Percentiles rank a stretch among this genome's conserved stretches.
phyloP scores from a whole-genome alignment of 371 early-diverging fungal genomes.

The Batrachochytrium dendrobatidis region DNA sequence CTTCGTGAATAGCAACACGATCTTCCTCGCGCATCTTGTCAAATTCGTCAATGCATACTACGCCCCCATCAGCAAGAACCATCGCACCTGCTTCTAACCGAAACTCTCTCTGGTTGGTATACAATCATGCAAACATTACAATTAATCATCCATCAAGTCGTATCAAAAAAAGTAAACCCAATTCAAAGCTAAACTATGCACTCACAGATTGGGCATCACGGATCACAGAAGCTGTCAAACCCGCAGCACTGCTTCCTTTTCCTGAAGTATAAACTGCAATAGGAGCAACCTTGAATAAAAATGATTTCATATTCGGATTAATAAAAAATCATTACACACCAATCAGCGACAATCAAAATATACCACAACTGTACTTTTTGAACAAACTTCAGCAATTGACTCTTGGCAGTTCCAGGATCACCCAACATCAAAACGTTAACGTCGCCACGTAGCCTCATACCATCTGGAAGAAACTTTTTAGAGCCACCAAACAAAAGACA shows the following conservation, averaged over 20 bases:
- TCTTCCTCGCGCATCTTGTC: conserved; percentile 99
- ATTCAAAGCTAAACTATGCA: too few species aligned
- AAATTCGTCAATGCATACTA: conserved; percentile 99
- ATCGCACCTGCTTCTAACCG: conserved; percentile 99
- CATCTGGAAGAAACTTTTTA: conserved; percentile 90
- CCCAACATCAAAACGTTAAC: conserved; percentile 99
- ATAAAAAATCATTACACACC: background rate
- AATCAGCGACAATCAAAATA: background rate
- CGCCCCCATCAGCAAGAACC: conserved; percentile 99
- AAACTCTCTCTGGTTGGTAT: conserved; percentile 72
- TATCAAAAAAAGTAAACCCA: too few species aligned
- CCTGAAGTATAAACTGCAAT: conserved; percentile 92
- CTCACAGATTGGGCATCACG: conserved; percentile 72
- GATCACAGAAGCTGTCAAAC: conserved; percentile 84
- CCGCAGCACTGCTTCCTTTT: conserved; percentile 83
- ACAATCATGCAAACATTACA: background rate
- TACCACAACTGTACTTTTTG: conserved; percentile 59
- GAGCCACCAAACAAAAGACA: conserved; percentile 98
- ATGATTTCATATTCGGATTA: background rate
- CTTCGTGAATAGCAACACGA: conserved; percentile 99
- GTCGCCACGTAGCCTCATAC: conserved; percentile 96
- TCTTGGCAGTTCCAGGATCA: conserved; percentile 99
- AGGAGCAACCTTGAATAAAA: conserved; percentile 63
- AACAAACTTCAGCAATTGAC: conserved; percentile 98
- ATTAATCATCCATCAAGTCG: too few species aligned